Evolutionary conservation across 495 filamentous ascomycete genomes (phyloP), one percentile per base, ranked within the genome.

Genomic region (Penicillium canariense): DNA sequence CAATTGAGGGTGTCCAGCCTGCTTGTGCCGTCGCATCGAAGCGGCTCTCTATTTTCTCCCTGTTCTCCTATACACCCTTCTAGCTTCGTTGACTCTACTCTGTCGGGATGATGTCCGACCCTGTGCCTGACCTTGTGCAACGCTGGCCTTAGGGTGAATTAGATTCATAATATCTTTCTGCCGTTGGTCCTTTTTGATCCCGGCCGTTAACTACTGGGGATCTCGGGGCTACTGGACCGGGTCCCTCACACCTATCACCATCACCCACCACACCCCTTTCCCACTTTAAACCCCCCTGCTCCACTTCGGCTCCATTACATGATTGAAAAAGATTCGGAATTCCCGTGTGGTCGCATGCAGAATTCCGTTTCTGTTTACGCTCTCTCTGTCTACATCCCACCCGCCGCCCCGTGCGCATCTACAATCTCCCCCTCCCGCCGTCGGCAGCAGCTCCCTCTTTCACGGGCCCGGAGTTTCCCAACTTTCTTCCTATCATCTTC

Each of bases 301-400:
- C 63, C 66, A 66, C 66, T 47, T 60, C 47, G 56, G 55, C 28
- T 61, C 57, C 60, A 58, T 60, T 63, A 54, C 45, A 62, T 60
- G 46, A 55, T 61, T 54, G 57, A 68, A 68, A 59, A 61, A 34
- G 52, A 11, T 56, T 20, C 26, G 23, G 35, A 23, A 44, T 58
- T 44, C 46, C 58, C 59, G 39, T 47, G 46, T 58, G 50, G 52
- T 62, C 58, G 62, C 50, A 48, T 60, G 56, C 56, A 54, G 47
- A 50, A 49, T 59, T 56, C 49, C 26, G 14, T 32, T 36, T 43
- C 49, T 48, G 22, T 46, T 40, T 48, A 18, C 50, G 40, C n/a
- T 22, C 30, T 47, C 51, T 39, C 27, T 25, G 27, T 50, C 40
- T 50, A 50, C 25, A 52, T 27, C 9, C 31, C 26, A 30, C 28